Evolutionary conservation across 1,139 yeast genomes (phyloP).

Genomic region (Kodamaea alishanica): DNA sequence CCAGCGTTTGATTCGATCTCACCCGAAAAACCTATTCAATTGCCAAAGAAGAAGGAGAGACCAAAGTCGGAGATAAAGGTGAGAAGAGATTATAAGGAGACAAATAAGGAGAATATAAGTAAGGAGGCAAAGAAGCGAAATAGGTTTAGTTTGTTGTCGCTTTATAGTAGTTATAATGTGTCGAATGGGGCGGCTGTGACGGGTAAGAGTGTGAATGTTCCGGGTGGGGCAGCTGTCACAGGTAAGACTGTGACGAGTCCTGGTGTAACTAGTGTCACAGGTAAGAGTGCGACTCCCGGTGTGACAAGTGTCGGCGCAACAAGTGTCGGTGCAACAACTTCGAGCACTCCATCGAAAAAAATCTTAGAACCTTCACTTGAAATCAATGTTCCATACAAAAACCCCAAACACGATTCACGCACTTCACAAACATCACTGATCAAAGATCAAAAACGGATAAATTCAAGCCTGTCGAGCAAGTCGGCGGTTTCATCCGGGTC

Average conservation of each 20-base stretch:
- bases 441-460: conserved; percentile 13
- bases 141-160: conserved; percentile 52
- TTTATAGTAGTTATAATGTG: conserved; percentile 38
- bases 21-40: not conserved
- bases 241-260: no score
- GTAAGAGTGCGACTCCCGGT: conserved; percentile 8
- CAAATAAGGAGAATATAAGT: conserved; percentile 25
- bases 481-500: conserved; percentile 13
- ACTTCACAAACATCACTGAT: not conserved
- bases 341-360: conserved; percentile 25
- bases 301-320: no score
- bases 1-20: conserved; percentile 24
- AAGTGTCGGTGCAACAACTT: no score
- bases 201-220: no score
- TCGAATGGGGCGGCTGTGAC: not conserved
- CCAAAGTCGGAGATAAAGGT: conserved; percentile 1
- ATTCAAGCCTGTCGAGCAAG: conserved; percentile 16
- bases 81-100: conserved; percentile 8
- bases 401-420: not conserved
- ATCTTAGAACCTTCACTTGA: conserved; percentile 43
- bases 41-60: not conserved
- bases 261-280: not conserved
- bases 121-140: conserved; percentile 41
- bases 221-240: no score
- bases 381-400: conserved; percentile 17